Conservation (phyloP, 2,329 filamentous ascomycete genomes). For the Trichoderma guizhouense region DNA sequence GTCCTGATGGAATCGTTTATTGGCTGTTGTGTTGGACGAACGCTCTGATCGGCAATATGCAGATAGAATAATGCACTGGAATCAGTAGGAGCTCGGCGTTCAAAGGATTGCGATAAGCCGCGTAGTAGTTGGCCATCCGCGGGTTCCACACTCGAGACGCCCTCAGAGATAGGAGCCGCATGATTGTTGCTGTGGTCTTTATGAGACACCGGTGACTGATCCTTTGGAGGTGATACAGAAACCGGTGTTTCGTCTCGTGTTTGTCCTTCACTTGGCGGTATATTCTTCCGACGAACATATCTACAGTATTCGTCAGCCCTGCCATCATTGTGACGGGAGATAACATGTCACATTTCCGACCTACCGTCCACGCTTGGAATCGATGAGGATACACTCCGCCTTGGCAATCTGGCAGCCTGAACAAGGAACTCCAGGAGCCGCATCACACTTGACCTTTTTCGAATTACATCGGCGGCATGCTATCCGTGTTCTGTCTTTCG, state of each 20-base stretch:
- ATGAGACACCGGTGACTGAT: not conserved
- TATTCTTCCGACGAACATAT: slow-evolving; percentile 1
- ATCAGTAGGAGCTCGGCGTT: not conserved
- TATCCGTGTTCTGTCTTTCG: not conserved
- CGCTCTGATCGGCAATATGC: slow-evolving; percentile 7
- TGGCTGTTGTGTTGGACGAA: not conserved
- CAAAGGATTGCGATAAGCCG: not conserved
- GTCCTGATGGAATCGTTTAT: slow-evolving; percentile 5
- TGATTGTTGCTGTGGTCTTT: not conserved
- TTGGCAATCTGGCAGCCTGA: not conserved
- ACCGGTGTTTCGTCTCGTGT: not conserved
- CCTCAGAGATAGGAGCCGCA: not conserved
- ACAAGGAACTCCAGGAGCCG: not conserved
- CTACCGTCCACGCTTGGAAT: not conserved
- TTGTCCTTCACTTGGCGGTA: not conserved
- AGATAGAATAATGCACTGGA: not conserved
- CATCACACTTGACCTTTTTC: slow-evolving; percentile 9
- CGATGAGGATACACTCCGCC: not conserved
- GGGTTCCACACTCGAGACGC: not conserved
- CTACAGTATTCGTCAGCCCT: not conserved
- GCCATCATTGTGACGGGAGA: not conserved
- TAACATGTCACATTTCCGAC: not conserved
- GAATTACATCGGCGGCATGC: slow-evolving; percentile 3
- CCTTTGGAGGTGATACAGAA: not conserved
- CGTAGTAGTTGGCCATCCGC: not conserved